Evolutionary conservation across 805 yeast genomes (phyloP).

Genomic region (Lachancea meyersii): DNA sequence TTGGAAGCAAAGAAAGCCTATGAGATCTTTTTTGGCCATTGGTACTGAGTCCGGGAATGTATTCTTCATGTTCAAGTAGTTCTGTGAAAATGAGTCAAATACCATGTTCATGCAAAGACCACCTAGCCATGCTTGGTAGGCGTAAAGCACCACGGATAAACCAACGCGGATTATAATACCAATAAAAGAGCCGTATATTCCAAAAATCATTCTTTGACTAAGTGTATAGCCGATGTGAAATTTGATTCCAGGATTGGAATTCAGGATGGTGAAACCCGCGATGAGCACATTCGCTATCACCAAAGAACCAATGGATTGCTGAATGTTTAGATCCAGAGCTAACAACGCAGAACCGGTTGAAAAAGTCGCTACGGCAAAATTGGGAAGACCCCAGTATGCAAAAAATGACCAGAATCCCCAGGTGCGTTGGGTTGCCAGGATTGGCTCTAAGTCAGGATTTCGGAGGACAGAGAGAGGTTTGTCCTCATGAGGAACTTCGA

Average conservation of each 20-base stretch:
- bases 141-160: constrained; percentile 37
- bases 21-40: constrained; percentile 36
- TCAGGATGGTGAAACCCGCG: constrained; percentile 18
- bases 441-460: constrained; percentile 36
- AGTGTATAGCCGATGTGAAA: constrained; percentile 37
- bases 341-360: constrained; percentile 31
- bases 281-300: constrained; percentile 18
- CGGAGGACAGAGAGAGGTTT: constrained; percentile 28
- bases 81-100: constrained; percentile 23
- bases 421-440: constrained; percentile 33
- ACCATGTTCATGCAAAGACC: constrained; percentile 34
- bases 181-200: constrained; percentile 33
- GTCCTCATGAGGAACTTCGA: constrained; percentile 27
- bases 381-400: constrained; percentile 36
- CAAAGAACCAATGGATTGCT: constrained; percentile 28
- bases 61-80: constrained; percentile 22
- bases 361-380: constrained; percentile 35
- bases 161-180: constrained; percentile 35
- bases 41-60: constrained; percentile 29
- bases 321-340: constrained; percentile 25
- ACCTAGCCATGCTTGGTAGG: constrained; percentile 35
- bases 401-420: constrained; percentile 33
- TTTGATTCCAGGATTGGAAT: constrained; percentile 26
- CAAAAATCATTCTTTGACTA: constrained; percentile 34
- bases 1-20: constrained; percentile 38